These are phyloP conservation scores for Candida methanosorbosa DNA, from an alignment of 805 yeast species.

Conservation along the genomic window DNA sequence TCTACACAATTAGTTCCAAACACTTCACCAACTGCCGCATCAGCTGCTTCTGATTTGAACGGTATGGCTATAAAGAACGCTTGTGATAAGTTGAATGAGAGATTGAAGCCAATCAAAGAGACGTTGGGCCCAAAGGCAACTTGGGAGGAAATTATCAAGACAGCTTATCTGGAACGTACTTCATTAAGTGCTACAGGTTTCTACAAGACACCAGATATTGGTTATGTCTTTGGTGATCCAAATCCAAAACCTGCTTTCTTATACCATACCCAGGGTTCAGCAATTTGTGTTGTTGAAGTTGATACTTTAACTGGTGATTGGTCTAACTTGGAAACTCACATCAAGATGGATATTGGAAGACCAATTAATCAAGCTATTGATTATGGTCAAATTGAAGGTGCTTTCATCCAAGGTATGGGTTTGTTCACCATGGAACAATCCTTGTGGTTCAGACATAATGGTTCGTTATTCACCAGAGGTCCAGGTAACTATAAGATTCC, in stretches of 20 bases:
- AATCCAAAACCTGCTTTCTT: conserved; percentile 38
- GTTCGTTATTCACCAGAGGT: conserved; percentile 35
- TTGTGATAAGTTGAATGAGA: conserved; percentile 33
- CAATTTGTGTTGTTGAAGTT: conserved; percentile 33
- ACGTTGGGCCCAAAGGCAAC: conserved; percentile 27
- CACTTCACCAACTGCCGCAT: conserved; percentile 41
- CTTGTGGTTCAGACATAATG: conserved; percentile 32
- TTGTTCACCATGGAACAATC: conserved; percentile 40
- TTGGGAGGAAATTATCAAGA: conserved; percentile 30
- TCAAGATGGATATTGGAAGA: conserved; percentile 41
- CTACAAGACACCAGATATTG: conserved; percentile 42
- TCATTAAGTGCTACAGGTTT: conserved; percentile 40
- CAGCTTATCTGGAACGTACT: conserved; percentile 36
- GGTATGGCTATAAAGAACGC: conserved; percentile 42
- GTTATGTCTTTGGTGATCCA: conserved; percentile 30
- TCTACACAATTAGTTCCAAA: conserved; percentile 39
- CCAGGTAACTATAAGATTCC: conserved; percentile 44
- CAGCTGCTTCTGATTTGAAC: conserved; percentile 39
- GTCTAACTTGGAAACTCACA: conserved; percentile 31
- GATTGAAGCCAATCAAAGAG: conserved; percentile 30
- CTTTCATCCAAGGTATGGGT: conserved; percentile 42
- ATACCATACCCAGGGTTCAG: conserved; percentile 39
- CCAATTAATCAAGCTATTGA: conserved; percentile 40
- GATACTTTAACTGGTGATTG: conserved; percentile 42
- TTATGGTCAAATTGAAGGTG: conserved; percentile 44